phyloP scores from a whole-genome alignment of 345 rosid species.

The Boechera retrofracta region DNA sequence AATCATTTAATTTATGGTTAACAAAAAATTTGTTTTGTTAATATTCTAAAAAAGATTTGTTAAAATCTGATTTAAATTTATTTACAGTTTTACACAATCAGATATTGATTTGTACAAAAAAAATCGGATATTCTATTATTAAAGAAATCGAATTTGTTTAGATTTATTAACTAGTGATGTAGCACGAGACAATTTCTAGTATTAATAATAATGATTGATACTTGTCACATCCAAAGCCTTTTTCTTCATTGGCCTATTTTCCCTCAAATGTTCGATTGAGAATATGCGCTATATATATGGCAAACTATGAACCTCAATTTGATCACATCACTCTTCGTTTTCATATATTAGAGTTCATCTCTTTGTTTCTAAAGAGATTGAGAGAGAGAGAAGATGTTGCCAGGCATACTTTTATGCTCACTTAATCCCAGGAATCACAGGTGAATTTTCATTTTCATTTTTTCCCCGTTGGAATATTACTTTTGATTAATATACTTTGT shows the following conservation, averaged over 20 bases:
- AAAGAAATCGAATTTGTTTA: too few relatives aligned
- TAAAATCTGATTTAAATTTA: too few relatives aligned
- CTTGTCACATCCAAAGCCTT: constrained; percentile 42
- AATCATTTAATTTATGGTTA: too few relatives aligned
- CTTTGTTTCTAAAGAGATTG: background rate
- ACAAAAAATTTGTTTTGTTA: too few relatives aligned
- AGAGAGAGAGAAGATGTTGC: constrained; percentile 48
- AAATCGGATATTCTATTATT: too few relatives aligned
- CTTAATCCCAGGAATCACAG: constrained; percentile 52
- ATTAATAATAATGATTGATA: constrained; percentile 35
- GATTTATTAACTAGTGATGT: too few relatives aligned
- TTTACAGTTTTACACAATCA: too few relatives aligned
- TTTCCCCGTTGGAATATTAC: background rate
- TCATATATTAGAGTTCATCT: background rate
- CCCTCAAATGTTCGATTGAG: background rate
- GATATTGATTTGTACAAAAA: too few relatives aligned
- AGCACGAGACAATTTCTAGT: too few relatives aligned
- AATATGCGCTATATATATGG: background rate
- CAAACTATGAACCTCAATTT: constrained; percentile 19
- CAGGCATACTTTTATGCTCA: constrained; percentile 62
- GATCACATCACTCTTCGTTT: constrained; percentile 21
- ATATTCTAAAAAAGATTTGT: too few relatives aligned
- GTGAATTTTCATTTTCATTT: constrained; percentile 41
- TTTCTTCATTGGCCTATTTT: constrained; percentile 28
- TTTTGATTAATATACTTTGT: background rate